Conservation (phyloP, 1,284 basidiomycete species). For the Leccinum pachyderme region DNA sequence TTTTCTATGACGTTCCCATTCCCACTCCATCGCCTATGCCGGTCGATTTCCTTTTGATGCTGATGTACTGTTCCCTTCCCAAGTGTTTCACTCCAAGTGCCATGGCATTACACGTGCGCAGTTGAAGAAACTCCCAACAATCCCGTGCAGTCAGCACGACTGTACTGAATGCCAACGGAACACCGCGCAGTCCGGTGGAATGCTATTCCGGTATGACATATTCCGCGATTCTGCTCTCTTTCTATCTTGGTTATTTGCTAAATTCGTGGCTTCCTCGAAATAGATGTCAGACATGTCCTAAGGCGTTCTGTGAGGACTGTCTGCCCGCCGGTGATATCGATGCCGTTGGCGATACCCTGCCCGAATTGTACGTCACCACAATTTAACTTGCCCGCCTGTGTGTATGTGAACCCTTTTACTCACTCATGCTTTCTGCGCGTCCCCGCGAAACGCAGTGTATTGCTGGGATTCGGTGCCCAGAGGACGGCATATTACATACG, state of each 20-base stretch:
- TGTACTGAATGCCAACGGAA: constrained; percentile 44
- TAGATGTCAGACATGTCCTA: constrained; percentile 58
- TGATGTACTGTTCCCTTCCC: neutral
- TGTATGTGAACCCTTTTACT: constrained; percentile 1
- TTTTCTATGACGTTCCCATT: neutral
- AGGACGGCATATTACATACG: constrained; percentile 45
- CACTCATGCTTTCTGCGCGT: neutral
- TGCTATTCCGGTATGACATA: constrained; percentile 46
- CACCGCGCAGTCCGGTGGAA: constrained; percentile 46
- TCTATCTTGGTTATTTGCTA: neutral
- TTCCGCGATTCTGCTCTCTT: neutral
- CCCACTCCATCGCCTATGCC: constrained; percentile 5
- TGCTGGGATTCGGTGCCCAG: constrained; percentile 40
- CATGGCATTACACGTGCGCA: constrained; percentile 36
- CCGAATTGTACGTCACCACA: constrained; percentile 49
- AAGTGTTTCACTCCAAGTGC: constrained; percentile 55
- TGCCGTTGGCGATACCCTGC: constrained; percentile 50
- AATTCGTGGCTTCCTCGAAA: constrained; percentile 1
- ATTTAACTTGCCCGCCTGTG: neutral
- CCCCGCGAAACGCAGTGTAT: constrained; percentile 27
- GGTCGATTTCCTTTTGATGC: neutral
- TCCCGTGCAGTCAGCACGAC: constrained; percentile 49
- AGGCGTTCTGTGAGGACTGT: constrained; percentile 62
- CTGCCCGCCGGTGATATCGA: constrained; percentile 47
- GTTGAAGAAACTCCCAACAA: constrained; percentile 21